Percentiles rank a stretch among this genome's conserved stretches.
Conservation (phyloP, 148 eudicot genomes). For the Suaeda aralocaspica region DNA sequence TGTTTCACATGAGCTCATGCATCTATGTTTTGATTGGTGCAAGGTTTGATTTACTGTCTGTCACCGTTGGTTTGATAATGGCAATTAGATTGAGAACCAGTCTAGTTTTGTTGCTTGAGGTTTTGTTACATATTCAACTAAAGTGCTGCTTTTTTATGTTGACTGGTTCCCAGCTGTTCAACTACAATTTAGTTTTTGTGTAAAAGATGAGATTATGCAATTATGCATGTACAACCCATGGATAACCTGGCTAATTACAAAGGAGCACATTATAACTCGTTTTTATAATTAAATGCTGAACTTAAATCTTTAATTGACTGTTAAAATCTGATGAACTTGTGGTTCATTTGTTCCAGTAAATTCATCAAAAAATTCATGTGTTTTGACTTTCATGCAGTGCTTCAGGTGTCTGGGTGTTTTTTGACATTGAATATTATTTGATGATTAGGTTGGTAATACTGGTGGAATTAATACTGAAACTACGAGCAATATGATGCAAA, state of each 20-base stretch:
- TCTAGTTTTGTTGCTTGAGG: not conserved
- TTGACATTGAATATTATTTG: not conserved
- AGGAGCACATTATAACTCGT: not conserved
- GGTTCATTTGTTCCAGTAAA: not conserved
- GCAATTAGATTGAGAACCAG: not conserved
- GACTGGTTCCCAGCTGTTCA: not conserved
- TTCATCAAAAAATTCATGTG: not conserved
- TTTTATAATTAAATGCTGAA: not conserved
- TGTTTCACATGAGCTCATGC: not conserved
- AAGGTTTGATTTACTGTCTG: not conserved
- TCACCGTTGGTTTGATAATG: not conserved
- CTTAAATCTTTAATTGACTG: not conserved
- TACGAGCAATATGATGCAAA: slow-evolving; percentile 76
- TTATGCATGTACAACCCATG: not conserved
- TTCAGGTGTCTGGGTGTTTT: not conserved
- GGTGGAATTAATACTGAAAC: slow-evolving; percentile 72
- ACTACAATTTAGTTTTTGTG: not conserved
- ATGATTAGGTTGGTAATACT: slow-evolving; percentile 62
- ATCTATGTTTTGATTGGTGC: not conserved
- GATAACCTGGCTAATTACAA: not conserved
- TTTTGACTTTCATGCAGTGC: not conserved
- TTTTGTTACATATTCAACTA: not conserved
- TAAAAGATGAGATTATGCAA: not conserved
- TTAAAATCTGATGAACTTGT: too few relatives aligned
- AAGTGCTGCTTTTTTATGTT: slow-evolving; percentile 1